phyloP scores from a whole-genome alignment of 208 protist genomes.

The Leishmania arabica region DNA sequence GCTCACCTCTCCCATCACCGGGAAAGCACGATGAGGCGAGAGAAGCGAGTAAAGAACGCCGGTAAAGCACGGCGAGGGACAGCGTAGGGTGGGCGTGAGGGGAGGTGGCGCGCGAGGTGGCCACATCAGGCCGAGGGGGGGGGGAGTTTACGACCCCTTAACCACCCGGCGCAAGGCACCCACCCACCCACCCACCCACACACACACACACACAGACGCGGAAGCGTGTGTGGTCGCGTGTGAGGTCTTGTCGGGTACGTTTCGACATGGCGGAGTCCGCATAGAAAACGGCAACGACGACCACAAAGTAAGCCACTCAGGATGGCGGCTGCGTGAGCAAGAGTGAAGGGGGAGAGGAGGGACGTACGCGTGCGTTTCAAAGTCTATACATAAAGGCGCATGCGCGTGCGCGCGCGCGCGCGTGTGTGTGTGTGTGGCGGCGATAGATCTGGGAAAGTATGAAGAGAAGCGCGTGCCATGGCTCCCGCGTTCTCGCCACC shows the following conservation, averaged over 20 bases:
- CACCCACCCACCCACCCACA: background rate
- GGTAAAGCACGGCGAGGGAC: slow-evolving; percentile 2
- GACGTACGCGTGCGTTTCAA: background rate
- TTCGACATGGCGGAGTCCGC: too few relatives aligned
- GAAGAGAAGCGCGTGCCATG: background rate
- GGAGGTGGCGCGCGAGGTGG: background rate
- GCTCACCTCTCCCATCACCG: background rate
- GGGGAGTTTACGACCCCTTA: background rate
- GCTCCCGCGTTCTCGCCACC: background rate
- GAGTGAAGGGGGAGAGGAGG: too few relatives aligned
- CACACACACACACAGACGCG: background rate
- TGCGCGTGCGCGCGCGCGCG: too few relatives aligned
- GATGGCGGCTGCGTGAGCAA: background rate
- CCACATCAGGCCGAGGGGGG: background rate
- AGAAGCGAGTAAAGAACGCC: slow-evolving; percentile 11
- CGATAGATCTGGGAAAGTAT: background rate
- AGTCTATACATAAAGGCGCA: background rate
- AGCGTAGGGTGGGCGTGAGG: slow-evolving; percentile 1
- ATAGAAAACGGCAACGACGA: too few relatives aligned
- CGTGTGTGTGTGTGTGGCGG: background rate
- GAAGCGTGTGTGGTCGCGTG: too few relatives aligned
- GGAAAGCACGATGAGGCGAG: slow-evolving; percentile 11
- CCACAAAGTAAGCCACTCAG: too few relatives aligned
- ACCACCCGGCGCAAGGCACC: background rate
- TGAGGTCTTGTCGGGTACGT: too few relatives aligned